A percentile compares a stretch with the other conserved stretches of the same genome.
These are phyloP conservation scores for Dittrichia graveolens DNA, from an alignment of 129 eudicot genomes.

Conservation along the genomic window DNA sequence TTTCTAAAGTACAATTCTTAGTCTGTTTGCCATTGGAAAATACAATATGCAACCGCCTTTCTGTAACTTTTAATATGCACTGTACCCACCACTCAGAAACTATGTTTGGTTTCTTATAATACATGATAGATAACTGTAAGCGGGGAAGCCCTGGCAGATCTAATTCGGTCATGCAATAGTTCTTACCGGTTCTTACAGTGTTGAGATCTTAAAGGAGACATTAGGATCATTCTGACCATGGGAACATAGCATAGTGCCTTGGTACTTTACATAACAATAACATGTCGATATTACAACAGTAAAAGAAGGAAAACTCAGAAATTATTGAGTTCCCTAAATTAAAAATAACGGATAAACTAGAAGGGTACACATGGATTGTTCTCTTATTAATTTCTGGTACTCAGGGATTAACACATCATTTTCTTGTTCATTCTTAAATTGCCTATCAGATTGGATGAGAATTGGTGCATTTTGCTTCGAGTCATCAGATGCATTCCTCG, in stretches of 20 bases:
- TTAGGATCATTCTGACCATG: slow-evolving; percentile 3
- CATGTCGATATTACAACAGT: background rate
- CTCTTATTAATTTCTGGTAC: background rate
- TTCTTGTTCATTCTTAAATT: slow-evolving; percentile 18
- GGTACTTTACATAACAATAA: background rate
- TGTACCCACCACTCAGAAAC: no score
- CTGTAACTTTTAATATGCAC: no score
- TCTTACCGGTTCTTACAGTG: background rate
- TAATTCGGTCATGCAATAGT: slow-evolving; percentile 5
- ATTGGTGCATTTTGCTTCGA: slow-evolving; percentile 80
- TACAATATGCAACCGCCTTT: no score
- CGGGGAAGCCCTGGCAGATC: slow-evolving; percentile 6
- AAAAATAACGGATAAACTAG: slow-evolving; percentile 24
- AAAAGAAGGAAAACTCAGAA: background rate
- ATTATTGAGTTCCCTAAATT: background rate
- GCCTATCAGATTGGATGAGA: slow-evolving; percentile 83
- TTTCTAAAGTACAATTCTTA: no score
- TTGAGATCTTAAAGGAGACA: slow-evolving; percentile 16
- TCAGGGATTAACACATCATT: slow-evolving; percentile 8
- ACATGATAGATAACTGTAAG: background rate
- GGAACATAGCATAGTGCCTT: background rate
- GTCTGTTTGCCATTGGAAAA: no score
- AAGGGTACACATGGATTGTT: background rate
- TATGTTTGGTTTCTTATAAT: no score
- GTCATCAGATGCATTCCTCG: slow-evolving; percentile 71